Conservation (phyloP, 208 protist species). For the Trypanosoma platydactyli region DNA sequence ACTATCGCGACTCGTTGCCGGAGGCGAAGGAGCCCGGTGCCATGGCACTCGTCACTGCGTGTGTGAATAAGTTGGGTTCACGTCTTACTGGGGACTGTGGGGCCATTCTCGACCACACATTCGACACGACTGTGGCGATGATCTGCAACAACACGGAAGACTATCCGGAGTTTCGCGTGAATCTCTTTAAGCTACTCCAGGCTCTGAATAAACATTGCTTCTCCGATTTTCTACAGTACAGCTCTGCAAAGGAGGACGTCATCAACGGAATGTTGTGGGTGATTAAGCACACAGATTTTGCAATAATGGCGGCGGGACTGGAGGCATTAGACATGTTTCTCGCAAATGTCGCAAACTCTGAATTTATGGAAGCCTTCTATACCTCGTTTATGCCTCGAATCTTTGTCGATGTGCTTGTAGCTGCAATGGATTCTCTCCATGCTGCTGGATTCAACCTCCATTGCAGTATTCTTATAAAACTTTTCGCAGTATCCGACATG, state of each 20-base stretch:
- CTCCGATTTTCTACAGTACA: constrained; percentile 73
- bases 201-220: constrained; percentile 96
- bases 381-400: constrained; percentile 78
- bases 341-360: constrained; percentile 58
- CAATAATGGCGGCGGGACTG: constrained; percentile 89
- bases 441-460: constrained; percentile 76
- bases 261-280: constrained; percentile 97
- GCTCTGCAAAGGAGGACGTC: constrained; percentile 70
- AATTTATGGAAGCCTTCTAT: constrained; percentile 66
- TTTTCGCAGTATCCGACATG: constrained; percentile 70
- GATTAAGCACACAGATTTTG: constrained; percentile 97
- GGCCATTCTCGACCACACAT: constrained; percentile 95
- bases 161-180: constrained; percentile 97
- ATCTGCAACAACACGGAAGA: constrained; percentile 96
- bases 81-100: constrained; percentile 84
- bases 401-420: constrained; percentile 80
- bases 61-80: constrained; percentile 88
- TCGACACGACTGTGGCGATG: constrained; percentile 98
- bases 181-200: constrained; percentile 97
- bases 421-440: constrained; percentile 83
- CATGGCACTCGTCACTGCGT: constrained; percentile 88
- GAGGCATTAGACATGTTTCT: constrained; percentile 95
- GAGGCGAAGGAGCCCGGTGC: constrained; percentile 94
- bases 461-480: constrained; percentile 67
- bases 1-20: constrained; percentile 93